phyloP scores from a whole-genome alignment of 1,284 basidiomycete genomes.

The Pyrrhoderma noxium region DNA sequence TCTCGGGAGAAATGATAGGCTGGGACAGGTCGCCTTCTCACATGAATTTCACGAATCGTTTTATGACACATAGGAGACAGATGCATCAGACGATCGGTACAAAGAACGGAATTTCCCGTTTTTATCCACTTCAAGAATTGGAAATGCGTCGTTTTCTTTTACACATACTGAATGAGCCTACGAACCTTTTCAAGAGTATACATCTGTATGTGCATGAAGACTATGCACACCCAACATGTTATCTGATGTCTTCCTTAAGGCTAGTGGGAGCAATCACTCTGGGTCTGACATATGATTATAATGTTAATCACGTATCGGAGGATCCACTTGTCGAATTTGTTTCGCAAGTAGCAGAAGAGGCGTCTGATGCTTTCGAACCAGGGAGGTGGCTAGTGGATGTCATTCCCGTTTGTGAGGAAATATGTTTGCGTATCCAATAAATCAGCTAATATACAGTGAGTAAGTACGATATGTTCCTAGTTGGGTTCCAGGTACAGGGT shows the following conservation, averaged over 20 bases:
- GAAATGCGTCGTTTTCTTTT: conserved; percentile 15
- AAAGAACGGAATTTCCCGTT: conserved; percentile 3
- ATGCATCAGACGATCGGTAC: conserved; percentile 9
- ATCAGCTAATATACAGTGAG: not conserved
- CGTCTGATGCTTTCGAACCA: conserved; percentile 20
- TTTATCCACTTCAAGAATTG: conserved; percentile 10
- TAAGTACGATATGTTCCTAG: conserved; percentile 15
- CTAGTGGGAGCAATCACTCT: conserved; percentile 26
- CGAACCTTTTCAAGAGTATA: not conserved
- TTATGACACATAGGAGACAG: conserved; percentile 8
- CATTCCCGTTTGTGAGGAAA: conserved; percentile 26
- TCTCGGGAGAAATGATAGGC: conserved; percentile 12
- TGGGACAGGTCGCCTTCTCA: not conserved
- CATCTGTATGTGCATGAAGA: not conserved
- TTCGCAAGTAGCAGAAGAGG: conserved; percentile 20
- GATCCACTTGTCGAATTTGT: conserved; percentile 23
- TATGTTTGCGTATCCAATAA: conserved; percentile 6
- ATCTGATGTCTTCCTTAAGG: conserved; percentile 20
- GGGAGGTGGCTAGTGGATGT: conserved; percentile 33
- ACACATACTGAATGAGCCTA: conserved; percentile 1
- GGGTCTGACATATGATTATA: conserved; percentile 29
- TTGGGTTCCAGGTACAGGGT: conserved; percentile 17
- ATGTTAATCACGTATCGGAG: conserved; percentile 21
- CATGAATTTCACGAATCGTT: not conserved
- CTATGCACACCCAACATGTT: no score